Base-by-base conservation (phyloP, 2,329 filamentous ascomycete genomes). In the Orbilia quercus region DNA sequence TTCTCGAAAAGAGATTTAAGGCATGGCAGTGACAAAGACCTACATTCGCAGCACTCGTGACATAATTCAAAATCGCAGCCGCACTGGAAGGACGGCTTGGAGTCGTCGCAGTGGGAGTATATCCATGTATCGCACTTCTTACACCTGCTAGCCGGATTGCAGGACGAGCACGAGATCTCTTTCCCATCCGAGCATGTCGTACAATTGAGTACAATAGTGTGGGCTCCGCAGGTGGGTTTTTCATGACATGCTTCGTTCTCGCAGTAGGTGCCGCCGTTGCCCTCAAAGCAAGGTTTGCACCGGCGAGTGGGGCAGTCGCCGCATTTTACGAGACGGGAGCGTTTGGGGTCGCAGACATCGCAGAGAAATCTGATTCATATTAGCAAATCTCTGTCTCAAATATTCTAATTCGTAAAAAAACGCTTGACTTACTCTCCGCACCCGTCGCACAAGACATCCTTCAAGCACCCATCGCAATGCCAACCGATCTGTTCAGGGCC, bases 361-460 rank as follows among this genome's bases (percentile, higher is more conserved):
- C 67, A 72, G 16, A 72, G 59, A 28, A 72, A 72, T 9, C 67
- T 72, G 23, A 38, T 31, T 11, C 22, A 20, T 9, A 11, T 38
- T 44, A 65, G 31, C 20, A 20, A 18, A n/a, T n/a, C n/a, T 53
- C 14, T 23, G 23, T 18, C 16, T 45, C 12, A 4, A 3, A 28
- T 36, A 44, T 38, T 12, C 2, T 9, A 7, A 23, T 11, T n/a
- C 14, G n/a, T 20, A 2, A 25, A 18, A n/a, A 5, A 9, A 23
- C 31, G 7, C 11, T 16, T 54, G 11, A 65, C 67, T 14, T 65
- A 72, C 67, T 72, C 59, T 58, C 59, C 67, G 23, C 67, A 72
- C 44, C 44, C 48, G 40, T 72, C 67, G 53, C 67, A 72, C 42
- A 72, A 47, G 12, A 72, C 67, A n/a, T 72, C 67, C 47, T 72